phyloP scores from a whole-genome alignment of 805 yeast genomes.

The Saturnispora dispora region DNA sequence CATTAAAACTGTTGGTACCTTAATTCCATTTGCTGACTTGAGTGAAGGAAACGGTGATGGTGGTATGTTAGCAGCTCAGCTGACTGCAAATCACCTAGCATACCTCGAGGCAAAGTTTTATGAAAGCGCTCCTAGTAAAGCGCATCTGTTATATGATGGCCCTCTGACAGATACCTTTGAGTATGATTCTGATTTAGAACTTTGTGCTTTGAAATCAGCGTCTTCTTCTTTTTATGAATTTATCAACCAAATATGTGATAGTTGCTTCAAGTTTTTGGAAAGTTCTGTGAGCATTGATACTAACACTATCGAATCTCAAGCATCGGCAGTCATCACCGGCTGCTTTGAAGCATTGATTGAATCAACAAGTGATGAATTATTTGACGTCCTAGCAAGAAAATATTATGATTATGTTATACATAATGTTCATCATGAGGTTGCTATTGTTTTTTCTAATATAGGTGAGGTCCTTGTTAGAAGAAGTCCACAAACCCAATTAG shows the following conservation, averaged over 20 bases:
- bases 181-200: conserved; percentile 38
- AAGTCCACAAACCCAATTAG: conserved; percentile 42
- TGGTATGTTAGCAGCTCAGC: conserved; percentile 36
- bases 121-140: conserved; percentile 21
- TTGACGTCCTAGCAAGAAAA: conserved; percentile 34
- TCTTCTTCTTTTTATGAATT: conserved; percentile 61
- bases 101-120: conserved; percentile 39
- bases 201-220: conserved; percentile 59
- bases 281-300: conserved; percentile 52
- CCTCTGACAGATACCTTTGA: conserved; percentile 23
- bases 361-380: conserved; percentile 50
- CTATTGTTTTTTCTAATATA: conserved; percentile 61
- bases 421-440: conserved; percentile 49
- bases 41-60: conserved; percentile 36
- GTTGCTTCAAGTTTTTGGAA: conserved; percentile 57
- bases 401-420: conserved; percentile 51
- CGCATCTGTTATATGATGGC: conserved; percentile 16
- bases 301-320: conserved; percentile 44
- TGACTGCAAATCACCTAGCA: conserved; percentile 56
- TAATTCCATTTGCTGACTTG: conserved; percentile 62
- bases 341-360: conserved; percentile 44
- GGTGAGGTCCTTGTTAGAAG: conserved; percentile 65
- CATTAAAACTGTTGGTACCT: conserved; percentile 60
- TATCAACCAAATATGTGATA: conserved; percentile 44
- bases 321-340: conserved; percentile 28